Evolutionary conservation across 2,329 filamentous ascomycete genomes (phyloP).

Genomic region (Cercospora janseana): DNA sequence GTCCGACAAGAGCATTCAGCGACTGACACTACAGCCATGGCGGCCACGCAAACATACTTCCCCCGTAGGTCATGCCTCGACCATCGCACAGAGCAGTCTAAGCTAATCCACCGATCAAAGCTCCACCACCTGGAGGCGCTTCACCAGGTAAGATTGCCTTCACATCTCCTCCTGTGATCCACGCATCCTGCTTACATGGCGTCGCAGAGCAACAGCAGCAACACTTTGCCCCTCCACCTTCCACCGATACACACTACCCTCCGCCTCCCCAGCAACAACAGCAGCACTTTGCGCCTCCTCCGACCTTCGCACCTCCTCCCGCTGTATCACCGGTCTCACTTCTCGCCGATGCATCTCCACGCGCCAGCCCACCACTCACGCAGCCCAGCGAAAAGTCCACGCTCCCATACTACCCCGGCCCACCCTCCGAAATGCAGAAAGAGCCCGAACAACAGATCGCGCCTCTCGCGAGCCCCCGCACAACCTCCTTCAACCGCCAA

Average conservation of each 20-base stretch:
- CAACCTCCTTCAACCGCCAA: slow-evolving; percentile 33
- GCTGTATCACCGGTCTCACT: slow-evolving; percentile 36
- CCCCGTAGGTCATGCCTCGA: background rate
- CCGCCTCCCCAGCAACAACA: slow-evolving; percentile 31
- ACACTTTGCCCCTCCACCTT: slow-evolving; percentile 17
- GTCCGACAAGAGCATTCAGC: too few relatives aligned
- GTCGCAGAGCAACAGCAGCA: slow-evolving; percentile 10
- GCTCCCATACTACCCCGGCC: slow-evolving; percentile 40
- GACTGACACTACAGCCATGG: too few relatives aligned
- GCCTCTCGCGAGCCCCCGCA: slow-evolving; percentile 27
- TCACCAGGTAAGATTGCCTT: background rate
- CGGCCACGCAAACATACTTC: background rate
- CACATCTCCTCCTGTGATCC: background rate
- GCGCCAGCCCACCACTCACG: slow-evolving; percentile 19
- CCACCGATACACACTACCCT: slow-evolving; percentile 25
- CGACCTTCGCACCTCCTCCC: slow-evolving; percentile 26
- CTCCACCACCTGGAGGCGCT: background rate
- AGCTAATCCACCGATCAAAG: background rate
- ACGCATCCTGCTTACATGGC: background rate
- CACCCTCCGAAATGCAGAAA: slow-evolving; percentile 36
- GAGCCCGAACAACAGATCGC: slow-evolving; percentile 27
- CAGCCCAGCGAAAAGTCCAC: slow-evolving; percentile 31
- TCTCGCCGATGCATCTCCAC: slow-evolving; percentile 26
- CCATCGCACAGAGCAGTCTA: background rate
- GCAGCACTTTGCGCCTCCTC: slow-evolving; percentile 35